phyloP scores from a whole-genome alignment of 768 basidiomycete species.

The Strobilomyces confusus region DNA sequence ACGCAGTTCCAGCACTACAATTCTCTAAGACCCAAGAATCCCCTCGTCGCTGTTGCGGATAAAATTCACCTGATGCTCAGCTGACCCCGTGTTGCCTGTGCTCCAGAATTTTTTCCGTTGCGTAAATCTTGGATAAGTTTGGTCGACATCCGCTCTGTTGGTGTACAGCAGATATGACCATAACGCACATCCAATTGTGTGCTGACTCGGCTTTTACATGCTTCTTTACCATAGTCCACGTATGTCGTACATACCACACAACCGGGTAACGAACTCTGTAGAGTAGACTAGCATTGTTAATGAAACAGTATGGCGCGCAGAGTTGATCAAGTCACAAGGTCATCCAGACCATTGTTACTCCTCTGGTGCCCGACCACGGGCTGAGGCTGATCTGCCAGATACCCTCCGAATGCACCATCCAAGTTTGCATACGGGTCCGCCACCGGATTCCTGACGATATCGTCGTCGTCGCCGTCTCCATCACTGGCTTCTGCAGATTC shows the following conservation, averaged over 20 bases:
- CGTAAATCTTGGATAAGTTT: neutral
- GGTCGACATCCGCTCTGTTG: neutral
- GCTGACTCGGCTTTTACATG: neutral
- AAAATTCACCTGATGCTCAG: conserved; percentile 30
- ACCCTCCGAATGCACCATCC: conserved; percentile 70
- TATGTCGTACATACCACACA: conserved; percentile 11
- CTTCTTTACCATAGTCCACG: neutral
- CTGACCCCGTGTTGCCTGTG: conserved; percentile 8
- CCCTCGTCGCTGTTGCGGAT: conserved; percentile 26
- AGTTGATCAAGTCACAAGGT: conserved; percentile 53
- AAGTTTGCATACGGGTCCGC: conserved; percentile 83
- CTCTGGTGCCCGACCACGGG: conserved; percentile 46
- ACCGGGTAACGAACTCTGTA: neutral
- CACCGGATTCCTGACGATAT: conserved; percentile 28
- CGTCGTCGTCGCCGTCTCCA: conserved; percentile 41
- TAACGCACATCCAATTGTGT: too few relatives aligned
- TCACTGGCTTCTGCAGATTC: conserved; percentile 26
- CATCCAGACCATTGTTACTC: conserved; percentile 54
- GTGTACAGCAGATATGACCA: neutral
- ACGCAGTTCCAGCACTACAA: conserved; percentile 70
- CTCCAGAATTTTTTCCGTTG: neutral
- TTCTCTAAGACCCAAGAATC: conserved; percentile 61
- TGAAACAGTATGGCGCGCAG: neutral
- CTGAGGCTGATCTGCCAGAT: conserved; percentile 67
- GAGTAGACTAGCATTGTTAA: conserved; percentile 1